Conservation (phyloP, 257 asterid species). For the Orobanche coerulescens region DNA sequence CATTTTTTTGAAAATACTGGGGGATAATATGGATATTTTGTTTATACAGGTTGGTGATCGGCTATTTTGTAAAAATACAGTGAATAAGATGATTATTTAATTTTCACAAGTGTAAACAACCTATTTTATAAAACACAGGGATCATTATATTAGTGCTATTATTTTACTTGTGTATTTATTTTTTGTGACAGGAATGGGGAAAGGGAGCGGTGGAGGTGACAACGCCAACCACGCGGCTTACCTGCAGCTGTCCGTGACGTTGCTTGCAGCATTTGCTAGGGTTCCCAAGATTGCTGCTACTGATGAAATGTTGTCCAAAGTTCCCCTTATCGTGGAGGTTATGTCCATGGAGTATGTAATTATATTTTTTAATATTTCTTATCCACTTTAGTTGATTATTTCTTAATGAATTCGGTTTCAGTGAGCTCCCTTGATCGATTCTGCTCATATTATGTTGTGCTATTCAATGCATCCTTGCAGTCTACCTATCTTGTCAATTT, state of each 20-base stretch:
- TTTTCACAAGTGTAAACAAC: too few relatives aligned
- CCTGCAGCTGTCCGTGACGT: conserved; percentile 59
- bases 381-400: neutral
- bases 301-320: conserved; percentile 43
- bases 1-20: too few relatives aligned
- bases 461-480: neutral
- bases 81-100: too few relatives aligned
- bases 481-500: neutral
- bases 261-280: conserved; percentile 67
- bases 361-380: neutral
- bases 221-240: conserved; percentile 45
- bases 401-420: neutral
- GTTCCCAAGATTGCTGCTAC: conserved; percentile 67
- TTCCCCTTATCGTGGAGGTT: conserved; percentile 53
- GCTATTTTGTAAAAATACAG: too few relatives aligned
- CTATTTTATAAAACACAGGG: too few relatives aligned
- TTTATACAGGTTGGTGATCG: too few relatives aligned
- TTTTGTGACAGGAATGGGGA: conserved; percentile 43
- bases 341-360: conserved; percentile 42
- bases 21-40: too few relatives aligned
- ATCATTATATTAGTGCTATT: too few relatives aligned
- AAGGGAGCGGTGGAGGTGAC: conserved; percentile 30
- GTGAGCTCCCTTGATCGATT: neutral
- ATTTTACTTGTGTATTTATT: neutral
- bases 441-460: neutral